These are phyloP conservation scores for Purpureocillium takamizusanense DNA, from an alignment of 2,329 filamentous ascomycete genomes.

Conservation along the genomic window DNA sequence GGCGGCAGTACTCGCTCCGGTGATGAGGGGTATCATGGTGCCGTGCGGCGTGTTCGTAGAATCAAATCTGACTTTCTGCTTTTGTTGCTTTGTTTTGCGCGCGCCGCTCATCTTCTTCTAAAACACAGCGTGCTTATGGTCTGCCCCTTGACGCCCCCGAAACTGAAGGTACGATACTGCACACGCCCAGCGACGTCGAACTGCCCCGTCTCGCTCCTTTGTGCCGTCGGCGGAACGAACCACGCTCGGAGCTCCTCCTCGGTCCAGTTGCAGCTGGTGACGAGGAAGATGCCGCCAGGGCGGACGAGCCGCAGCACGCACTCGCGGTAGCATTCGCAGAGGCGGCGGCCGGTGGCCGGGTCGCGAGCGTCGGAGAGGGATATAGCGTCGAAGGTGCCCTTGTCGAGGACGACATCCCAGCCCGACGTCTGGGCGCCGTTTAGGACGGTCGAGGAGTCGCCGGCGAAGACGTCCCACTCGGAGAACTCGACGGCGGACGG, in stretches of 20 bases:
- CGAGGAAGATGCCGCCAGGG: conserved; percentile 62
- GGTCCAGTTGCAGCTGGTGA: conserved; percentile 98
- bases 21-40: no score
- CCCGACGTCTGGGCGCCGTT: conserved; percentile 30
- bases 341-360: conserved; percentile 40
- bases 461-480: conserved; percentile 56
- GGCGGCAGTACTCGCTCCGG: no score
- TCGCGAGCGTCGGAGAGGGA: conserved; percentile 56
- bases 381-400: conserved; percentile 95
- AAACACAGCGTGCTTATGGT: conserved; percentile 86
- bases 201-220: conserved; percentile 18
- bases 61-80: background rate
- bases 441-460: conserved; percentile 25
- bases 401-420: conserved; percentile 92
- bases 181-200: conserved; percentile 60
- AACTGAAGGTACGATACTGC: conserved; percentile 78
- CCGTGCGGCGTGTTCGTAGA: no score
- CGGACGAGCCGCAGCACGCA: conserved; percentile 62
- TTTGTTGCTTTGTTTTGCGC: background rate
- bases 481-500: conserved; percentile 29
- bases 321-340: conserved; percentile 67
- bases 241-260: conserved; percentile 74
- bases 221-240: conserved; percentile 46
- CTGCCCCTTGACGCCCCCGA: conserved; percentile 81
- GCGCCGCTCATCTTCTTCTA: conserved; percentile 27